Conservation (phyloP, 164 flowering plant genomes). For the Taxillus chinensis region DNA sequence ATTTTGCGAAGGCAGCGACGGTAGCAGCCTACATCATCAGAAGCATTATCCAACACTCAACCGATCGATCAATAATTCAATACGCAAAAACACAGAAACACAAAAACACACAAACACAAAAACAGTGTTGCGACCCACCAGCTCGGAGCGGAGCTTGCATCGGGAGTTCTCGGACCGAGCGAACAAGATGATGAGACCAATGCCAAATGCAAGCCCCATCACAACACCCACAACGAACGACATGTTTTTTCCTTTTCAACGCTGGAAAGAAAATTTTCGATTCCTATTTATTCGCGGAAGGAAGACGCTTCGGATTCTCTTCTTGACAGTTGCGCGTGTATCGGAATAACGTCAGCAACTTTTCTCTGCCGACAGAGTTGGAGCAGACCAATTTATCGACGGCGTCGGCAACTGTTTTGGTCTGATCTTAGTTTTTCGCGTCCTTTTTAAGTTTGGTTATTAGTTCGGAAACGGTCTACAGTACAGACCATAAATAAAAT, state of each 20-base stretch:
- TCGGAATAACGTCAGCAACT: no score
- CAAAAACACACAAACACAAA: not conserved
- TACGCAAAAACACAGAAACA: not conserved
- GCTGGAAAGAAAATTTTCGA: no score
- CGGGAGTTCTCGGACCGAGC: slow-evolving; percentile 60
- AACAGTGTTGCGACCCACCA: slow-evolving; percentile 23
- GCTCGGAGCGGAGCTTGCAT: slow-evolving; percentile 45
- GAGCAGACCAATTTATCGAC: no score
- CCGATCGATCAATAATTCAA: not conserved
- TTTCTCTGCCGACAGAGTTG: no score
- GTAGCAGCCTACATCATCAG: slow-evolving; percentile 39
- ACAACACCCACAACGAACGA: slow-evolving; percentile 49
- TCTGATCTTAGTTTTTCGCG: no score
- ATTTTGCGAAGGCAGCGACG: slow-evolving; percentile 74
- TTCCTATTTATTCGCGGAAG: no score
- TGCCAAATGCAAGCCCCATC: slow-evolving; percentile 46
- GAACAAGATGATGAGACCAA: slow-evolving; percentile 42
- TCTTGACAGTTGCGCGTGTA: no score
- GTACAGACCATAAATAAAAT: no score
- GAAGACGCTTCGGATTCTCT: no score
- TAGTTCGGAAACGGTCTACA: no score
- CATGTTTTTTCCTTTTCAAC: slow-evolving; percentile 20
- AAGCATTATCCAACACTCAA: not conserved
- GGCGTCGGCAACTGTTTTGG: no score
- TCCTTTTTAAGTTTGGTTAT: no score